phyloP scores from a whole-genome alignment of 31 red algal species.

The Porphyra umbilicalis region DNA sequence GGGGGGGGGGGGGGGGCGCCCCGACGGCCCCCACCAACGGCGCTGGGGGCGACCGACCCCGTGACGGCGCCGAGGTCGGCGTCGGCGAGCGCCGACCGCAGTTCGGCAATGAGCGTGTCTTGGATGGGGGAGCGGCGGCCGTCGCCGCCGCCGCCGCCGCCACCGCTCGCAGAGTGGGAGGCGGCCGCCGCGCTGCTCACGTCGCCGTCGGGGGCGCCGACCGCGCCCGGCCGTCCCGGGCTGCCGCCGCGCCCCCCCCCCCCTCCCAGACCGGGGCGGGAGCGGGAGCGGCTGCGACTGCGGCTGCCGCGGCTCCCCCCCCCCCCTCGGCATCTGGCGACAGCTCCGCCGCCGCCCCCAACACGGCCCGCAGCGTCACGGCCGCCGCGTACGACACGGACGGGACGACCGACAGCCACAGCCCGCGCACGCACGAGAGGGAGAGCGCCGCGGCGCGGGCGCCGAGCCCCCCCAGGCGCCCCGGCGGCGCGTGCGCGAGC shows the following conservation, averaged over 20 bases:
- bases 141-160: not conserved
- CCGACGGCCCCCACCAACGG: not conserved
- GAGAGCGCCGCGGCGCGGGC: not conserved
- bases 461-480: not conserved
- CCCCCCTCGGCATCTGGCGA: not conserved
- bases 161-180: not conserved
- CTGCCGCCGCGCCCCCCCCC: not conserved
- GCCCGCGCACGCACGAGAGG: not conserved
- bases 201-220: not conserved
- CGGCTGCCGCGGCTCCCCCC: not conserved
- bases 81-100: not conserved
- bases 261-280: no score
- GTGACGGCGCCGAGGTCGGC: not conserved
- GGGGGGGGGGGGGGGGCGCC: no score
- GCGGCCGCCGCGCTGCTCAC: not conserved
- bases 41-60: not conserved
- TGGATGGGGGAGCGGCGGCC: not conserved
- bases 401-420: not conserved
- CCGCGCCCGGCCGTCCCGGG: not conserved
- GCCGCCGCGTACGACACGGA: not conserved
- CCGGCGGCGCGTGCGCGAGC: not conserved
- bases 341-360: not conserved
- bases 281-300: not conserved
- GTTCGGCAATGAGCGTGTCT: not conserved
- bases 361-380: not conserved